These are phyloP conservation scores for Penicillium lagena DNA, from an alignment of 495 filamentous ascomycete genomes.

Conservation along the genomic window DNA sequence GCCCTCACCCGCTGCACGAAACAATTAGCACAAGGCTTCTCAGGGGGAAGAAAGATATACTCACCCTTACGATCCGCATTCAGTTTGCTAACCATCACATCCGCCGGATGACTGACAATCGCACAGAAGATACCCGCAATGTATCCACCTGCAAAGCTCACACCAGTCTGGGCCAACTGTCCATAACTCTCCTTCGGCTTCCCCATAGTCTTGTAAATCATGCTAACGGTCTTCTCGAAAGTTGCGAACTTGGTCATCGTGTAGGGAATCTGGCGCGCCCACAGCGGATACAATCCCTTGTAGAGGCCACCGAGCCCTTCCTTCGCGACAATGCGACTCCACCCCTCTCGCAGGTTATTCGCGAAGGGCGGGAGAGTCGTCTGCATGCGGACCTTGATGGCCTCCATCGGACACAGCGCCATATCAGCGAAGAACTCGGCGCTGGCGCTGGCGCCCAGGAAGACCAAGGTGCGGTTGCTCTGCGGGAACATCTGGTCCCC, in stretches of 20 bases:
- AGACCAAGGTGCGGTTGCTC: conserved; percentile 55
- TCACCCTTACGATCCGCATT: conserved; percentile 58
- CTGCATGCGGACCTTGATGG: conserved; percentile 70
- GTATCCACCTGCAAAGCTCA: conserved; percentile 65
- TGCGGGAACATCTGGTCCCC: conserved; percentile 58
- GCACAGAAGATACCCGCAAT: conserved; percentile 68
- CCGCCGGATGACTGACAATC: conserved; percentile 56
- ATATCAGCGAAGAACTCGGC: conserved; percentile 69
- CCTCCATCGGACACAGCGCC: conserved; percentile 61
- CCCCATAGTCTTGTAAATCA: conserved; percentile 56
- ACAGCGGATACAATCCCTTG: conserved; percentile 63
- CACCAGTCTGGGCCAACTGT: conserved; percentile 58
- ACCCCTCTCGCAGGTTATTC: conserved; percentile 53
- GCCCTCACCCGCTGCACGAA: conserved; percentile 49
- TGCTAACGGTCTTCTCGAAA: conserved; percentile 60
- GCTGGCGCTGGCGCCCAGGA: conserved; percentile 57
- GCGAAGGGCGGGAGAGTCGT: conserved; percentile 64
- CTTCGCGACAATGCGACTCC: conserved; percentile 50
- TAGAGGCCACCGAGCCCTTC: conserved; percentile 58
- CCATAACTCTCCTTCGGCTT: conserved; percentile 61
- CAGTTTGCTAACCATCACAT: conserved; percentile 70
- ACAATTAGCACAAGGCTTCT: conserved; percentile 5
- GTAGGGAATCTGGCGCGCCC: conserved; percentile 68
- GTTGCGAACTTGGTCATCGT: conserved; percentile 75
- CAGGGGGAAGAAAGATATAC: conserved; percentile 11